Base-by-base conservation (phyloP, 2,329 filamentous ascomycete species). In the Dissoconium aciculare region DNA sequence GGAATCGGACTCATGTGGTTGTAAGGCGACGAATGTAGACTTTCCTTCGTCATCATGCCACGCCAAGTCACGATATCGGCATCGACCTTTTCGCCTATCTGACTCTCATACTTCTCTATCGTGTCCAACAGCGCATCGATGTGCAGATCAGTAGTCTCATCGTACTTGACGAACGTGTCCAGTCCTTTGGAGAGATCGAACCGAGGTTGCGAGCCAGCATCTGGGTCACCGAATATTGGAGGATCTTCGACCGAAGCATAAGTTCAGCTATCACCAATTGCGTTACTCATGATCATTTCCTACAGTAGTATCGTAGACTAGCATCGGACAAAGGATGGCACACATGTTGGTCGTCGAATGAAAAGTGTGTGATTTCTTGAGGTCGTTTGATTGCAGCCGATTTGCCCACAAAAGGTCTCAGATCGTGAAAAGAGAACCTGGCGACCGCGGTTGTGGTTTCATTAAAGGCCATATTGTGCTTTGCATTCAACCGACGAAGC, bases 41-140 rank as follows among this genome's bases (percentile, higher is more conserved):
- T 31, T 51, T 85, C 83, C 67, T 94, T 98, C 39, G 89, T 95
- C 77, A 98, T 85, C 83, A 95, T 94, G 21, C 89, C 89, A 47
- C 89, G 67, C 87, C 87, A 98, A 2, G 87, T 95, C 30, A 95
- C 67, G 27, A 95, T 54, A 45, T 92, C 74, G 2, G 78, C 77
- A 38, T 84, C 74, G 8, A 41, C 23, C 26, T 36, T 40, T 4
- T 27, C 23, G 2, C 33, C 37, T 1, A 67, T 71, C 41, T 73
- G 64, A 52, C 74, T 64, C 56, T 95, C 89, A 42, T 81, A 65
- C 15, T 69, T 67, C 28, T 74, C 63, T 27, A 98, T 71, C 1
- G 84, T 77, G 37, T 71, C 74, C 13, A 98, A 62, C 16, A 98
- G 62, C 37, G 78, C 78, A 33, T 91, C 80, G 3, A 98, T 62